Base-by-base conservation (phyloP, 129 eudicot genomes). In the Deinandra increscens region DNA sequence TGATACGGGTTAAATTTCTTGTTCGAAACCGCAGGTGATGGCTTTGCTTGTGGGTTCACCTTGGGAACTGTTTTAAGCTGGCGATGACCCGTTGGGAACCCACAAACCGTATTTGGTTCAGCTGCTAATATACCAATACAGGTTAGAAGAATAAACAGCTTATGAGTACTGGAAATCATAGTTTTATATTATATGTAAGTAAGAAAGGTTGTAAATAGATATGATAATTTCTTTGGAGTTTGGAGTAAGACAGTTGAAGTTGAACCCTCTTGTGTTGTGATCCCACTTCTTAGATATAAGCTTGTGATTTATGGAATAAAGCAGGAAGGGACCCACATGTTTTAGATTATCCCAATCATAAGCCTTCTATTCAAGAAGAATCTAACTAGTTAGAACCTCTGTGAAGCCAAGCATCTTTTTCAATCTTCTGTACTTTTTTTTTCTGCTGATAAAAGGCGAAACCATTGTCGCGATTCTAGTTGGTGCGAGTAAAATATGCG, bases 331-430 rank as follows among this genome's bases (percentile, higher is more conserved):
- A 71, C 87, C 95, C 88, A 81, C 75, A 73, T 78, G 89, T 70
- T 88, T 69, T 69, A 73, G 91, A 86, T 86, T 84, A 91, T 80
- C 83, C 88, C 82, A 85, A 85, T 89, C 79, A 88, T 86, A 75
- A 85, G 81, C 66, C 82, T 81, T 74, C 85, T 64, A 76, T 76
- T 64, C 50, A 64, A 68, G 80, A 79, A 82, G 80, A 89, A 89
- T 89, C 91, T 81, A 70, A 83, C 73, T 81, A 86, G 86, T 86
- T 80, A 76, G 91, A 82, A 82, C 75, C 83, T 76, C 64, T 69
- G 76, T 81, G 90, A 88, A 91, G 90, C 93, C 79, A 81, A 82
- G 96, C 83, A 91, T 86, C 87, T 81, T 83, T 85, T 83, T 82
- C 75, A 66, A 75, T 78, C 80, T 44, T 34, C 58, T 60, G 69